Conservation (phyloP, 1,284 basidiomycete genomes). For the Tilletia horrida region DNA sequence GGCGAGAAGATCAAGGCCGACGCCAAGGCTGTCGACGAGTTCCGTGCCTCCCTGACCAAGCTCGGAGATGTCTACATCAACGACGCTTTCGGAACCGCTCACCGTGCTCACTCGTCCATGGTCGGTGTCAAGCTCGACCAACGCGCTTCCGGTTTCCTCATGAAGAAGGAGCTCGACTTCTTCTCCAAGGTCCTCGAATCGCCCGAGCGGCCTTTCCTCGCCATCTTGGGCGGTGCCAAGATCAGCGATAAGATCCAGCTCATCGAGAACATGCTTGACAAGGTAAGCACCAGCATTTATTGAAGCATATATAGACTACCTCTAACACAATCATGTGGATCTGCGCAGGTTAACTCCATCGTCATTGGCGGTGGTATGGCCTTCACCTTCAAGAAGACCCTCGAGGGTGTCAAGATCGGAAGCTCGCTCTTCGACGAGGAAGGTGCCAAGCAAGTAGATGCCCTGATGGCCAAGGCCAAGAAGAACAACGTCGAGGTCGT, state of each 20-base stretch:
- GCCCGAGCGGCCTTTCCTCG: conserved; percentile 92
- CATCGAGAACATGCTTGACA: conserved; percentile 98
- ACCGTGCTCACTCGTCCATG: conserved; percentile 97
- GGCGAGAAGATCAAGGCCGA: conserved; percentile 92
- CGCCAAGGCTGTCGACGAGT: conserved; percentile 73
- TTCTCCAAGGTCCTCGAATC: conserved; percentile 95
- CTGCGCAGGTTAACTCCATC: conserved; percentile 75
- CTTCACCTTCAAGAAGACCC: conserved; percentile 97
- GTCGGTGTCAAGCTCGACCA: conserved; percentile 92
- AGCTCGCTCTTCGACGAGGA: conserved; percentile 88
- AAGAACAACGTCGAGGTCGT: conserved; percentile 89
- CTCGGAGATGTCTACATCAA: conserved; percentile 97
- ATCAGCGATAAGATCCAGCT: conserved; percentile 98
- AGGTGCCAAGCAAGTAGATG: conserved; percentile 81
- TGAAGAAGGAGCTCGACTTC: conserved; percentile 98
- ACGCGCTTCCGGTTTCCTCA: conserved; percentile 89
- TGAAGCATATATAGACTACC: no score
- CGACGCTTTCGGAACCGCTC: conserved; percentile 97
- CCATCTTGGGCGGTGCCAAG: conserved; percentile 97
- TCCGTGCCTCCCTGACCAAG: conserved; percentile 80
- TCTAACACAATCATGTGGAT: conserved; percentile 14
- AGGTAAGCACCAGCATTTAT: conserved; percentile 60
- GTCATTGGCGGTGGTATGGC: conserved; percentile 99
- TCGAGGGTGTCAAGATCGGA: conserved; percentile 81
- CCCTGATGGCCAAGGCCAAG: conserved; percentile 87